Evolutionary conservation across 371 early-diverging fungal genomes (phyloP).

Genomic region (Apophysomyces variabilis): DNA sequence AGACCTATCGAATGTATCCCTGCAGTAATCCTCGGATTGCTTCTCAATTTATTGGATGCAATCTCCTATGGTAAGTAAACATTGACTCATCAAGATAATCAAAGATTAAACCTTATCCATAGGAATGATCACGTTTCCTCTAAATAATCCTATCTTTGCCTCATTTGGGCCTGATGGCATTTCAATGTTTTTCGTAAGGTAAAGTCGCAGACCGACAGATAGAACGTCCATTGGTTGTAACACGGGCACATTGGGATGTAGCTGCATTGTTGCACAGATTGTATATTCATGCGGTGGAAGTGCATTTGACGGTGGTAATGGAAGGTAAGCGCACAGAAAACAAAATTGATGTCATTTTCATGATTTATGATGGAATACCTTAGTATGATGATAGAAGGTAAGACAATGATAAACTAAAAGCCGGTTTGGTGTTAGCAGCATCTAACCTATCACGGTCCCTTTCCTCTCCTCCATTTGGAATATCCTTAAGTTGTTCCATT

Average conservation of each 20-base stretch:
- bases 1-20: constrained; percentile 73
- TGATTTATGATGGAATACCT: not conserved
- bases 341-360: constrained; percentile 6
- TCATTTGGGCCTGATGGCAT: constrained; percentile 90
- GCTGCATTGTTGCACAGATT: constrained; percentile 84
- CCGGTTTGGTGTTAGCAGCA: too few species aligned
- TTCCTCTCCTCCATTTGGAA: not conserved
- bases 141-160: constrained; percentile 75
- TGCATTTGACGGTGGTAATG: constrained; percentile 89
- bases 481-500: constrained; percentile 75
- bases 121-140: constrained; percentile 93
- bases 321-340: constrained; percentile 50
- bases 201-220: constrained; percentile 19
- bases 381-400: constrained; percentile 95
- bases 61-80: constrained; percentile 75
- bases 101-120: constrained; percentile 3
- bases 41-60: constrained; percentile 92
- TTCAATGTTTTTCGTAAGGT: constrained; percentile 91
- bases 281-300: constrained; percentile 87
- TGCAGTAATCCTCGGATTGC: constrained; percentile 86
- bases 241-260: constrained; percentile 21
- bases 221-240: not conserved
- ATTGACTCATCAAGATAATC: not conserved
- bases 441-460: too few species aligned
- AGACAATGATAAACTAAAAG: not conserved